These are phyloP conservation scores for Gelatoporia subvermispora DNA, from an alignment of 768 basidiomycete species.

Conservation along the genomic window DNA sequence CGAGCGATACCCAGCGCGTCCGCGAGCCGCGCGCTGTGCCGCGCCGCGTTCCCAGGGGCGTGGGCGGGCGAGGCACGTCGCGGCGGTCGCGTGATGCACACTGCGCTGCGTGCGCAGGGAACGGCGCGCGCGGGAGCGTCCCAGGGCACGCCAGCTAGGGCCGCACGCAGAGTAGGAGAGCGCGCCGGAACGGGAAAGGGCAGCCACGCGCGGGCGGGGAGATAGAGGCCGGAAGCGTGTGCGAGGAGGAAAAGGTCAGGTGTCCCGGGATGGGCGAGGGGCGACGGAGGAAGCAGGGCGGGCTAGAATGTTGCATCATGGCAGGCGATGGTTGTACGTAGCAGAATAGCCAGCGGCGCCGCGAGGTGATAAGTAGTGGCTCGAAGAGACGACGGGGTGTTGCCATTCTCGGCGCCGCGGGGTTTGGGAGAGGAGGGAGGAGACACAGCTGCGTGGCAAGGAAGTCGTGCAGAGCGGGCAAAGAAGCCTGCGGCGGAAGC, in stretches of 20 bases:
- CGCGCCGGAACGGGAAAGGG: constrained; percentile 12
- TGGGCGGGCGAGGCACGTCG: constrained; percentile 8
- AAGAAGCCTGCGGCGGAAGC: too few species aligned
- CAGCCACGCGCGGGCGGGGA: constrained; percentile 11
- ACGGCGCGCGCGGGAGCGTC: too few species aligned
- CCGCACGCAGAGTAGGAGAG: not conserved
- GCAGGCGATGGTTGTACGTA: not conserved
- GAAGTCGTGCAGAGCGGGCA: too few species aligned
- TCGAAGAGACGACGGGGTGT: too few species aligned
- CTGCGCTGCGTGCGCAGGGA: constrained; percentile 11
- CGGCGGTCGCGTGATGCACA: constrained; percentile 1
- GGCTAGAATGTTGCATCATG: not conserved
- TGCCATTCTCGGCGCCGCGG: not conserved
- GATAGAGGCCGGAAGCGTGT: constrained; percentile 4
- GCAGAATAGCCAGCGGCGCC: too few species aligned
- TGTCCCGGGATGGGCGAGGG: too few species aligned
- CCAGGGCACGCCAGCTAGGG: constrained; percentile 9
- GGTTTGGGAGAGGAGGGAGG: not conserved
- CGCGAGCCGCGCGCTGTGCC: not conserved
- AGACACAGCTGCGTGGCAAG: too few species aligned
- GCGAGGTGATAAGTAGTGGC: too few species aligned
- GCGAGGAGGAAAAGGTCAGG: too few species aligned
- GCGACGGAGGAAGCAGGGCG: too few species aligned
- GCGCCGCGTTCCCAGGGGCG: constrained; percentile 12
- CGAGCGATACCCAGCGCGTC: too few species aligned